phyloP scores from a whole-genome alignment of 2,329 filamentous ascomycete species.

The Penicillium glabrum region DNA sequence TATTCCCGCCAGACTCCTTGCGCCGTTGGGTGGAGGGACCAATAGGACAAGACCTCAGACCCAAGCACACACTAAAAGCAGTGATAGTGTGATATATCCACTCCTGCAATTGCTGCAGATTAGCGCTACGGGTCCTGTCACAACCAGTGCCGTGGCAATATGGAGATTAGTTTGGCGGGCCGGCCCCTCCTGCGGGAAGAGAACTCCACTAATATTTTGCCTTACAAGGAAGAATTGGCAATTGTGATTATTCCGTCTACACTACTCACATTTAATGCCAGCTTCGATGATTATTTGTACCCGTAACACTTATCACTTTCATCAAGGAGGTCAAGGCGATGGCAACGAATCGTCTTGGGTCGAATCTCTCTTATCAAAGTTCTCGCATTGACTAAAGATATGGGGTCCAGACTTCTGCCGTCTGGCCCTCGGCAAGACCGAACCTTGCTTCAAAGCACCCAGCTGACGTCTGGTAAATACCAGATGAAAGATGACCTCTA shows the following conservation, averaged over 20 bases:
- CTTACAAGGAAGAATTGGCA: not conserved
- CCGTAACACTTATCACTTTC: not conserved
- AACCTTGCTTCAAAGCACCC: too few species aligned
- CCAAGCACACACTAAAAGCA: not conserved
- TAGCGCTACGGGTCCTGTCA: not conserved
- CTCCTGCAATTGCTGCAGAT: not conserved
- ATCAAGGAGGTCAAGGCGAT: not conserved
- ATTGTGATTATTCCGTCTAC: not conserved
- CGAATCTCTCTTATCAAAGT: too few species aligned
- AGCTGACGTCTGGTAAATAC: too few species aligned
- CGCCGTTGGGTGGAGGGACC: not conserved
- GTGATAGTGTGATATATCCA: constrained; percentile 5
- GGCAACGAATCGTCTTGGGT: not conserved
- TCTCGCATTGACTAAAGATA: too few species aligned
- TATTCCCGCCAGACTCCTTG: not conserved
- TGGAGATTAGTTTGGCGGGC: not conserved
- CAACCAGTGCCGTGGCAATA: not conserved
- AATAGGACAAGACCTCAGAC: not conserved
- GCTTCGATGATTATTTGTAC: not conserved
- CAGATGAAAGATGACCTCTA: too few species aligned
- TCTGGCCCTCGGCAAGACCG: too few species aligned
- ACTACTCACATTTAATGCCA: not conserved
- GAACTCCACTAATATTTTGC: not conserved
- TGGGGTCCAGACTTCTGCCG: too few species aligned
- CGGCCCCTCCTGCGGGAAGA: not conserved